These are phyloP conservation scores for Diaporthe nobilis DNA, from an alignment of 2,329 filamentous ascomycete genomes.

Conservation along the genomic window DNA sequence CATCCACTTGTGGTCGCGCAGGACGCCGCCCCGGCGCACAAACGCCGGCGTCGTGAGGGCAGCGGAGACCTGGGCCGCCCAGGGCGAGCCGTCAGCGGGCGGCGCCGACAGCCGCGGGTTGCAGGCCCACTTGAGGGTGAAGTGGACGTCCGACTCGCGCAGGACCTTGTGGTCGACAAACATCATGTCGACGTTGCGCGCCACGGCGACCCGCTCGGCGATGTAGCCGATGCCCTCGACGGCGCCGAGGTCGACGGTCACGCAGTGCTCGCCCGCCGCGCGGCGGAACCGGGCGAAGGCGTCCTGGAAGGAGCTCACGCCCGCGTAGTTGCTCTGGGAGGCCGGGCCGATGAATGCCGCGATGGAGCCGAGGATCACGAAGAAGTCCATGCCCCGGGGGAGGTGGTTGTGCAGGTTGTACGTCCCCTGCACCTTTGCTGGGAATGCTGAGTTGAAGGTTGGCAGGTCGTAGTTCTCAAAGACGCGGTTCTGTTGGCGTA, in stretches of 20 bases:
- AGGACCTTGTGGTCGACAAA: conserved; percentile 9
- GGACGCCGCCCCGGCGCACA: too few relatives aligned
- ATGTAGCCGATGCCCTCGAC: not conserved
- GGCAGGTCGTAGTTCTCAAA: not conserved
- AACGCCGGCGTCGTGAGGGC: not conserved
- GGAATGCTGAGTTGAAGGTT: not conserved
- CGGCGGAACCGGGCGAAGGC: not conserved
- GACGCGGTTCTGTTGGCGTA: not conserved
- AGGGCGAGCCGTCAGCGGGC: not conserved
- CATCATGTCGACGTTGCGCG: not conserved
- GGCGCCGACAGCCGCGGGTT: not conserved
- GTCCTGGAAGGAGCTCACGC: not conserved
- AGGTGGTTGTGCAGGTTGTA: not conserved
- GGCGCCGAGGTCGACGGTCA: not conserved
- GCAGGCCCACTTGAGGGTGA: not conserved
- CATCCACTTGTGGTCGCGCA: too few relatives aligned
- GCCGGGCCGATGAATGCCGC: not conserved
- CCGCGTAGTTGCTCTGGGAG: not conserved
- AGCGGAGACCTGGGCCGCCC: not conserved
- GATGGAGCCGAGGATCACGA: not conserved
- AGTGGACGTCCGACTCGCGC: not conserved
- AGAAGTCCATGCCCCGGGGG: not conserved
- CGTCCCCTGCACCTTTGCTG: not conserved
- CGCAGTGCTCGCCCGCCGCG: too few relatives aligned
- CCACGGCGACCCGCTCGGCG: not conserved